Conservation (phyloP, 2,329 filamentous ascomycete genomes). For the Cordyceps farinosa region DNA sequence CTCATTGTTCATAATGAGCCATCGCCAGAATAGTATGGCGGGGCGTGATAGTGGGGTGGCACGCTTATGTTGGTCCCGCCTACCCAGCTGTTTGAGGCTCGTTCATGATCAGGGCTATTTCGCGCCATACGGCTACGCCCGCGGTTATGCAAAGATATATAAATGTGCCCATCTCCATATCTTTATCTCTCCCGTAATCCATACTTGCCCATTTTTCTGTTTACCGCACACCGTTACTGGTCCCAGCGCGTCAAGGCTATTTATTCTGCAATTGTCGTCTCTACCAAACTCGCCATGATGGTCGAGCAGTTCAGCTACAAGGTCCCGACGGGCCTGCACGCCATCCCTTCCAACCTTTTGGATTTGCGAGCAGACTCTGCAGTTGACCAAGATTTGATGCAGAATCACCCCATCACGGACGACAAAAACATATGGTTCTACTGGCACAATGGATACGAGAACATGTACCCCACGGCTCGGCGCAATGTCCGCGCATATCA, state of each 20-base stretch:
- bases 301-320: background rate
- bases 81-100: background rate
- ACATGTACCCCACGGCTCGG: conserved; percentile 49
- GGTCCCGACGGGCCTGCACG: conserved; percentile 34
- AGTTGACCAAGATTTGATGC: conserved; percentile 40
- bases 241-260: background rate
- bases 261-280: background rate
- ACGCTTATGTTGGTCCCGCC: background rate
- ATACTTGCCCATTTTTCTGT: no score
- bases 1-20: conserved; percentile 2
- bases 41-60: background rate
- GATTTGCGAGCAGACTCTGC: conserved; percentile 45
- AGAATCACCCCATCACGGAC: conserved; percentile 35
- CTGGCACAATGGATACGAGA: conserved; percentile 49
- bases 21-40: background rate
- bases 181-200: no score
- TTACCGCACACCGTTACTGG: background rate
- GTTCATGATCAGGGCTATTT: background rate
- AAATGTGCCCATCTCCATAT: no score
- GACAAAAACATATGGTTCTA: conserved; percentile 58
- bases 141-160: no score
- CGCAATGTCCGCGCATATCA: conserved; percentile 54
- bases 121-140: no score
- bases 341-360: conserved; percentile 37
- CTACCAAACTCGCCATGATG: background rate